Base-by-base conservation (phyloP, 2,329 filamentous ascomycete genomes). In the Aspergillus viridinutans region DNA sequence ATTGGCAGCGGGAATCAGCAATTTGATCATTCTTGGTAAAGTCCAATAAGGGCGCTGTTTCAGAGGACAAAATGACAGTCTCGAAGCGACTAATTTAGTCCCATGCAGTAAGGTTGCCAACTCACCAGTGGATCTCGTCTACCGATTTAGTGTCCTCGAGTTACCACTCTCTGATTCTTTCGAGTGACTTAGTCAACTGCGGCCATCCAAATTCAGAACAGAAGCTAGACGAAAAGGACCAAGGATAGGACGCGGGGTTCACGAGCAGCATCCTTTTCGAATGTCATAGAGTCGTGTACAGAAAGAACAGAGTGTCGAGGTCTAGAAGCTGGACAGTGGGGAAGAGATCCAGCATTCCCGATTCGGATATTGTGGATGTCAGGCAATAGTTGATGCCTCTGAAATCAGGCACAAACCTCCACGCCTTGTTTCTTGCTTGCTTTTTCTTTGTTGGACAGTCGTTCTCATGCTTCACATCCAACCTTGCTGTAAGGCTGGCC, bases 1-100 rank as follows among this genome's bases (percentile, higher is more conserved):
- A 60, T 64, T 63, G 61, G 62, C 50, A 48, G 55, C 47, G 42
- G 35, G 43, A 29, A 57, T 35, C 43, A 49, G 55, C 52, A 58
- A 56, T 57, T 58, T 17, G 35, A 45, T 45, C 50, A 45, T 47
- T 52, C 48, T 45, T 17, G 32, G 26, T 40, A 48, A 40, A 60
- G 59, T 52, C 63, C 63, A 65, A 64, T 64, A 38, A 59, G 20
- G 14, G 25, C 10, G 20, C 35, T 51, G 10, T 35, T 35, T 40
- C 38, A 58, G 50, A 48, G 14, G 32, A 54, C 52, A 57, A 53
- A 53, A 3, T 23, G 43, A 5, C 21, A 23, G 8, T 21, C 2
- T 45, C 21, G 42, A 45, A 45, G 42, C 42, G 42, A 47, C 23
- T 47, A 47, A 12, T 47, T 47, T 47, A 47, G 43, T 23, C 23